Conservation (phyloP, 2,329 filamentous ascomycete species). For the Epichloe hybrida region DNA sequence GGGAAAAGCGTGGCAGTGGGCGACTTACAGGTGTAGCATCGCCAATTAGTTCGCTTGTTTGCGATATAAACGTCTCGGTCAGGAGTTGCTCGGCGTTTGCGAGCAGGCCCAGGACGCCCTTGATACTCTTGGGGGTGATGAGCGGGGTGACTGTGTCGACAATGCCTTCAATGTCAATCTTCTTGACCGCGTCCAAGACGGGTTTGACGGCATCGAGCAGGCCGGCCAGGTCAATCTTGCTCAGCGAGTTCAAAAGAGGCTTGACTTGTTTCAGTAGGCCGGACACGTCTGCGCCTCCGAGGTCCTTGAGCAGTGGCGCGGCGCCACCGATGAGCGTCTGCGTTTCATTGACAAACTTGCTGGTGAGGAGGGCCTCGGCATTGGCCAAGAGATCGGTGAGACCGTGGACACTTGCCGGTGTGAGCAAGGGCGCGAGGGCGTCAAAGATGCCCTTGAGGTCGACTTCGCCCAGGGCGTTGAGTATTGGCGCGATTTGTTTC, state of each 20-base stretch:
- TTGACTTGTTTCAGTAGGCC: conserved; percentile 21
- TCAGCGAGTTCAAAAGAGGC: conserved; percentile 22
- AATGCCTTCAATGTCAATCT: conserved; percentile 24
- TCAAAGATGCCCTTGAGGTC: conserved; percentile 22
- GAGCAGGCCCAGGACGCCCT: conserved; percentile 22
- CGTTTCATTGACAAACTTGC: conserved; percentile 27
- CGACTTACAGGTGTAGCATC: conserved; percentile 27
- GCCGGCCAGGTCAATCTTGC: conserved; percentile 20
- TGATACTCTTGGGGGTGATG: conserved; percentile 25
- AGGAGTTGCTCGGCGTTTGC: conserved; percentile 26
- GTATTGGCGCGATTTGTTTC: conserved; percentile 16
- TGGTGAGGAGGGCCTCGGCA: conserved; percentile 24
- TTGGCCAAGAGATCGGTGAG: conserved; percentile 23
- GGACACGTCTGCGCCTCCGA: conserved; percentile 24
- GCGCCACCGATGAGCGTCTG: conserved; percentile 24
- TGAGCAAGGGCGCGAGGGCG: conserved; percentile 21
- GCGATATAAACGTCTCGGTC: conserved; percentile 24
- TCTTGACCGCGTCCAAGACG: conserved; percentile 22
- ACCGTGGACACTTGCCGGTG: conserved; percentile 19
- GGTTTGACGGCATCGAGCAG: conserved; percentile 23
- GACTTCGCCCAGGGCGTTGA: conserved; percentile 17
- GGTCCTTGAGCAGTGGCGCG: conserved; percentile 21
- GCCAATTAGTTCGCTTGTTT: conserved; percentile 29
- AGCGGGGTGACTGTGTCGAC: conserved; percentile 25
- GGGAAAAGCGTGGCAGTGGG: not conserved